These are phyloP conservation scores for Cystobasidiaceae sp. DNA, from an alignment of 1,284 basidiomycete genomes.

Conservation along the genomic window DNA sequence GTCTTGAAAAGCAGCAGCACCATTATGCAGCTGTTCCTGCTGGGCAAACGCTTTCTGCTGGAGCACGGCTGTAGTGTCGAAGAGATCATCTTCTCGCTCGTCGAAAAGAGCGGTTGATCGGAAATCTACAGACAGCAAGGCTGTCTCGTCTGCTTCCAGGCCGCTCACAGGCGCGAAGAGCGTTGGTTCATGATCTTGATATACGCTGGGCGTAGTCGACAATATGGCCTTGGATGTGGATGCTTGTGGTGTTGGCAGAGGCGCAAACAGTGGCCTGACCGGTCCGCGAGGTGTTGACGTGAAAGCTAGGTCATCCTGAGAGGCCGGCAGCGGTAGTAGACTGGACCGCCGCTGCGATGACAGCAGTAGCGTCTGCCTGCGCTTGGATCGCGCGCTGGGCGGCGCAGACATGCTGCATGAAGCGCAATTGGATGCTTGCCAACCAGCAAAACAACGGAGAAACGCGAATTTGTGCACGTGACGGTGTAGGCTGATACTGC, in stretches of 20 bases:
- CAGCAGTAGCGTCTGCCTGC: constrained; percentile 1
- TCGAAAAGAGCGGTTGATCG: background rate
- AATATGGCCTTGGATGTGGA: background rate
- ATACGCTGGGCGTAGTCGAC: background rate
- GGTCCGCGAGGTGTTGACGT: background rate
- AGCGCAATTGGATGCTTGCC: too few species aligned
- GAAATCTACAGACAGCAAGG: constrained; percentile 7
- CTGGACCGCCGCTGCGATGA: background rate
- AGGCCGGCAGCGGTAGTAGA: constrained; percentile 5
- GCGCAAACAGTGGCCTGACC: background rate
- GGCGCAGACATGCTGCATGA: background rate
- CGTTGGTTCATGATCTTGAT: background rate
- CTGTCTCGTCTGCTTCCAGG: constrained; percentile 9
- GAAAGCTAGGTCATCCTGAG: background rate
- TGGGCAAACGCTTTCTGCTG: background rate
- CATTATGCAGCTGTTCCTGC: background rate
- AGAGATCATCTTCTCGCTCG: background rate
- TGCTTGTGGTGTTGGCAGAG: constrained; percentile 9
- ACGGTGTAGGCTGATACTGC: too few species aligned
- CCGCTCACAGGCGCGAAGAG: constrained; percentile 8
- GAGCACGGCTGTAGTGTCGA: constrained; percentile 5
- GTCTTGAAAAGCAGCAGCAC: too few species aligned
- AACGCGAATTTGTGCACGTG: background rate
- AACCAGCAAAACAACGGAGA: background rate
- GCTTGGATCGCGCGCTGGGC: constrained; percentile 4